Evolutionary conservation across 306 rosid species (phyloP), one percentile per base, ranked within the genome.

Genomic region (Pyrus betulifolia): DNA sequence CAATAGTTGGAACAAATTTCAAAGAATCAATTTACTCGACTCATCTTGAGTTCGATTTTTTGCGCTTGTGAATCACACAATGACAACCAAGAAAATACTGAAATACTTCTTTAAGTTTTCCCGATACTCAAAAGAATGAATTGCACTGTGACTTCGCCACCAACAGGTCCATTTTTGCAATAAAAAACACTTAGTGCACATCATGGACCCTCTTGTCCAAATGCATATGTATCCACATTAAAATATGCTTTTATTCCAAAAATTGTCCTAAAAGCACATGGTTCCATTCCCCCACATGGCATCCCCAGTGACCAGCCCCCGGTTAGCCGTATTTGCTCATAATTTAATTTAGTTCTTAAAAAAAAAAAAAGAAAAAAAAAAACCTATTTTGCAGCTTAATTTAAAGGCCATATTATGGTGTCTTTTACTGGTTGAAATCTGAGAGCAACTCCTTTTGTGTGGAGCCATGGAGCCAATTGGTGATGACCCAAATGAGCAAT

Each of bases 231-330:
- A 68, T 76, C 51, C 51, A 51, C 31, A 72, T 58, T 66, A 62
- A 77, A 68, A 54, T 67, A 78, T 51, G 77, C 72, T 52, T 52
- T 27, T 35, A 71, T 79, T 80, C 86, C 76, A 15, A 65, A 69
- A 49, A 49, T 15, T 15, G 55, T 49, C 55, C 68, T 28, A 67
- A 8, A 55, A 45, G 55, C 88, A 85, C 90, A 80, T 84, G 88
- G 78, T 74, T 66, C 69, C 81, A 57, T 76, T 76, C 83, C 88
- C 79, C 82, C 89, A 82, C 88, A 82, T 89, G 86, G 87, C 85
- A 57, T 84, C 74, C 82, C 86, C 74, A 57, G 73, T n/a, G n/a
- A n/a, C 78, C 76, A 79, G 33, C 78, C 71, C 78, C 67, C 70
- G 35, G 49, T 46, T 54, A 65, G 78, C 25, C 74, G 65, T 61